These are phyloP conservation scores for Vaccinium darrowii DNA, from an alignment of 148 eudicot species.

Conservation along the genomic window DNA sequence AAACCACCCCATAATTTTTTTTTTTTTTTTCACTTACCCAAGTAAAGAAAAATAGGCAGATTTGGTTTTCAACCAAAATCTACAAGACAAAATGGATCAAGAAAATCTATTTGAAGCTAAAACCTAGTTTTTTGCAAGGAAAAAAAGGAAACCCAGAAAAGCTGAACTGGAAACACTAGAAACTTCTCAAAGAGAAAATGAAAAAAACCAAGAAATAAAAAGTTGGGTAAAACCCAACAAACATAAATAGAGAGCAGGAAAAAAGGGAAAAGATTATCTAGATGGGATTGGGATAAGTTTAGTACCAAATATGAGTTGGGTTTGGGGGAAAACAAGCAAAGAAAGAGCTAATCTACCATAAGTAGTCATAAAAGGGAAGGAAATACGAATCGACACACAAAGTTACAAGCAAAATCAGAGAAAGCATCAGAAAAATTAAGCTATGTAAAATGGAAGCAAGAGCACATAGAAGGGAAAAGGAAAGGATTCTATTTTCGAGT, in stretches of 20 bases:
- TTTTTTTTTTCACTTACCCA: not conserved
- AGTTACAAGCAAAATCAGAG: not conserved
- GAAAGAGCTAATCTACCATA: not conserved
- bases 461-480: not conserved
- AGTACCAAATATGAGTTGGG: not conserved
- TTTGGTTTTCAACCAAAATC: not conserved
- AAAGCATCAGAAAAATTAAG: not conserved
- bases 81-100: not conserved
- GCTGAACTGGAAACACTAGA: not conserved
- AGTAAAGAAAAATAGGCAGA: not conserved
- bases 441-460: not conserved
- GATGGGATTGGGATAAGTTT: not conserved
- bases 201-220: not conserved
- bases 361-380: not conserved
- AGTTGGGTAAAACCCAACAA: not conserved
- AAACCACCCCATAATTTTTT: slow-evolving; percentile 8
- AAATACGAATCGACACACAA: not conserved
- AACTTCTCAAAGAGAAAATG: not conserved
- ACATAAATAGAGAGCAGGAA: not conserved
- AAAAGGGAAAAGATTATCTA: not conserved
- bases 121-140: not conserved
- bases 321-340: not conserved
- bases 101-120: not conserved
- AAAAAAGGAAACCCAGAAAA: not conserved
- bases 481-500: not conserved